phyloP scores from a whole-genome alignment of 2,329 filamentous ascomycete species.

The Penicillium italicum region DNA sequence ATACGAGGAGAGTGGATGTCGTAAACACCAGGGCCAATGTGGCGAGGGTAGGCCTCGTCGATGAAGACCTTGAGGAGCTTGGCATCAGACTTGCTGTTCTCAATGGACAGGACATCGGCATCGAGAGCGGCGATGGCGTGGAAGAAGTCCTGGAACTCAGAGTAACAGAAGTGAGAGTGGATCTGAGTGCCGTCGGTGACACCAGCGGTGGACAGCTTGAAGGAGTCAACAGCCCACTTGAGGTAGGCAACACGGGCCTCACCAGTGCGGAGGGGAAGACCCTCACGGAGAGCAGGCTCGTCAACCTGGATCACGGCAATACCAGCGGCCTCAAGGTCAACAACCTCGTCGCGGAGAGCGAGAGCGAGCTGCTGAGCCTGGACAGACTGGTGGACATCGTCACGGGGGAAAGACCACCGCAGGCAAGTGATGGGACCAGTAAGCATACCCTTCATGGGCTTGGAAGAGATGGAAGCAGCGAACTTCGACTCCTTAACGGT shows the following conservation, averaged over 20 bases:
- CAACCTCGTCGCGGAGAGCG: constrained; percentile 94
- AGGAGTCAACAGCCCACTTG: constrained; percentile 94
- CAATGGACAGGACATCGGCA: constrained; percentile 96
- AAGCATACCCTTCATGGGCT: constrained; percentile 99
- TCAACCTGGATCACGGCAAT: constrained; percentile 99
- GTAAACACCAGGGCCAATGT: constrained; percentile 99
- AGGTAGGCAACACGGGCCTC: constrained; percentile 97
- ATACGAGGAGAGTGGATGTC: constrained; percentile 99
- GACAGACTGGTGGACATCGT: constrained; percentile 97
- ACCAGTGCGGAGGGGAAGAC: constrained; percentile 91
- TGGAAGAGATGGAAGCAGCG: constrained; percentile 90
- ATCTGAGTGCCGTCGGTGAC: constrained; percentile 97
- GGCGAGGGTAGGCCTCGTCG: constrained; percentile 92
- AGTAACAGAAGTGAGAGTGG: constrained; percentile 99
- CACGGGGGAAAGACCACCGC: constrained; percentile 99
- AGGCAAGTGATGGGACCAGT: constrained; percentile 98
- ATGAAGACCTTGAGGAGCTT: constrained; percentile 99
- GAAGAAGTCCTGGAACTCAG: constrained; percentile 99
- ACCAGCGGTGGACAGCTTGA: constrained; percentile 91
- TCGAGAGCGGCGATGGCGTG: constrained; percentile 97
- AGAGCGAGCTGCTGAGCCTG: constrained; percentile 98
- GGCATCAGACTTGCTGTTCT: constrained; percentile 99
- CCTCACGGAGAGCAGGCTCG: constrained; percentile 97
- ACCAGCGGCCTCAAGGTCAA: constrained; percentile 95
- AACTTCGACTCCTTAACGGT: constrained; percentile 99